A percentile compares a stretch with the other conserved stretches of the same genome.
Evolutionary conservation across 2,329 filamentous ascomycete genomes (phyloP).

Genomic region (Penicillium sp.): DNA sequence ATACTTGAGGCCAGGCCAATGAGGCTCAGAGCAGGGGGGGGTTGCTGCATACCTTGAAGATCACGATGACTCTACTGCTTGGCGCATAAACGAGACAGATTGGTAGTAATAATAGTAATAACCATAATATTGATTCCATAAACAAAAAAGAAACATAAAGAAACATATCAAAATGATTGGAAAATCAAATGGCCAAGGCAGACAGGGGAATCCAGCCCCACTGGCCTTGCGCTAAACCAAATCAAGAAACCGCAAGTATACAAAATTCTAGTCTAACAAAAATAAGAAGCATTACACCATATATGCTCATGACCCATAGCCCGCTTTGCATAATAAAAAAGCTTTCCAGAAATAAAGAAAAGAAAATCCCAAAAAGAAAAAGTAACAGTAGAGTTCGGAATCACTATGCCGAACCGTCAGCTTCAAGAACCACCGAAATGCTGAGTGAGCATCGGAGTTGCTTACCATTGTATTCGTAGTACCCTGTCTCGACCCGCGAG

Average conservation of each 20-base stretch:
- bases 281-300: constrained; percentile 14
- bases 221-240: constrained; percentile 18
- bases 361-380: constrained; percentile 3
- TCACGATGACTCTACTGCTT: constrained; percentile 10
- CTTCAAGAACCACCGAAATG: constrained; percentile 3
- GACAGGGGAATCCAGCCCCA: constrained; percentile 16
- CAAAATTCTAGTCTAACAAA: constrained; percentile 15
- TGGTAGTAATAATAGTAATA: background rate
- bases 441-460: constrained; percentile 6
- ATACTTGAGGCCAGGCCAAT: background rate
- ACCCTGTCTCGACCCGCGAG: constrained; percentile 5
- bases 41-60: constrained; percentile 7
- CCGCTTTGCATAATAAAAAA: constrained; percentile 1
- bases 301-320: constrained; percentile 10
- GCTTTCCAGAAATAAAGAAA: background rate
- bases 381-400: constrained; percentile 13
- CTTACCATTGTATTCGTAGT: constrained; percentile 17
- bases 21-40: constrained; percentile 9
- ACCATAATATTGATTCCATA: background rate
- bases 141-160: background rate
- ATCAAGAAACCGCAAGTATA: constrained; percentile 22
- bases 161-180: background rate
- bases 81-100: constrained; percentile 1
- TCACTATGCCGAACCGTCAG: constrained; percentile 13
- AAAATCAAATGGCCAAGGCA: background rate